phyloP scores from a whole-genome alignment of 2,329 filamentous ascomycete species.

The Aphanoascus verrucosus region DNA sequence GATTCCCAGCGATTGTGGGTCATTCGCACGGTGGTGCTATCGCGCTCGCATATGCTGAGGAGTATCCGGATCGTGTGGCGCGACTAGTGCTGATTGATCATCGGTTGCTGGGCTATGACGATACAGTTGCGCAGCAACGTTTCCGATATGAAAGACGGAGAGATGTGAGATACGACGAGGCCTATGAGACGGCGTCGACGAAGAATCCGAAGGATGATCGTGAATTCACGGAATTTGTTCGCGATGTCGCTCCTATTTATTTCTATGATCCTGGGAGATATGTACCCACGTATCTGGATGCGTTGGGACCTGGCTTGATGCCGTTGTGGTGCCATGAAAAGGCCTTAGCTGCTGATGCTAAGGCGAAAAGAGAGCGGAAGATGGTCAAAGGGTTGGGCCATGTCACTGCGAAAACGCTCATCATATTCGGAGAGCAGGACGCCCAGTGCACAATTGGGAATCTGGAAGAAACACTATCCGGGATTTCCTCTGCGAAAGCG shows the following conservation, averaged over 20 bases:
- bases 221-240: slow-evolving; percentile 16
- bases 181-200: not conserved
- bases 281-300: slow-evolving; percentile 13
- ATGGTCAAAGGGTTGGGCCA: slow-evolving; percentile 18
- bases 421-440: slow-evolving; percentile 22
- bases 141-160: slow-evolving; percentile 12
- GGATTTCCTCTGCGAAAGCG: slow-evolving; percentile 14
- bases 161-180: slow-evolving; percentile 15
- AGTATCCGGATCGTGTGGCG: slow-evolving; percentile 18
- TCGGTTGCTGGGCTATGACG: slow-evolving; percentile 18
- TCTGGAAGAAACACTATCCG: slow-evolving; percentile 16
- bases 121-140: not conserved
- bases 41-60: slow-evolving; percentile 22
- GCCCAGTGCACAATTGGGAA: slow-evolving; percentile 18
- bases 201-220: slow-evolving; percentile 14
- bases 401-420: slow-evolving; percentile 21
- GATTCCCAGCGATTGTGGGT: slow-evolving; percentile 18
- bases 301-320: slow-evolving; percentile 14
- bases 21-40: slow-evolving; percentile 24
- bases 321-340: slow-evolving; percentile 15
- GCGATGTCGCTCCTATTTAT: slow-evolving; percentile 19
- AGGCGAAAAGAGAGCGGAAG: slow-evolving; percentile 10
- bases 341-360: slow-evolving; percentile 12
- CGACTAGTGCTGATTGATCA: slow-evolving; percentile 20
- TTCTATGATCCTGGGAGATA: slow-evolving; percentile 19